These are phyloP conservation scores for Lodderomyces theae DNA, from an alignment of 1,139 yeast genomes.

Conservation along the genomic window DNA sequence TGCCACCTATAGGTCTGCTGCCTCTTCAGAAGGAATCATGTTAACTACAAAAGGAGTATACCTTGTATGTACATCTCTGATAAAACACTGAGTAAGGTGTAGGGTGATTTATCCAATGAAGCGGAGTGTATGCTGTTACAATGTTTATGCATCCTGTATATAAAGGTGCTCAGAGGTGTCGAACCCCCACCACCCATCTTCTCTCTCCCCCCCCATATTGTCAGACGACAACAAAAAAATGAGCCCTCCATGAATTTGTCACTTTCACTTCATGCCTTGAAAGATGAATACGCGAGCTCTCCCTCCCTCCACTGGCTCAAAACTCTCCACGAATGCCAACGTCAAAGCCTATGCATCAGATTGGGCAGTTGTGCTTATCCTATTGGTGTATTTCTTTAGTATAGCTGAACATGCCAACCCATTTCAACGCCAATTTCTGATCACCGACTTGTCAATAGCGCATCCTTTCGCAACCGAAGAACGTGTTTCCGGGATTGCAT, in stretches of 20 bases:
- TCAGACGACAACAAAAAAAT: background rate
- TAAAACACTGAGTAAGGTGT: too few relatives aligned
- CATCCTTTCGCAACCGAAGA: constrained; percentile 44
- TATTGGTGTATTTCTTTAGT: constrained; percentile 29
- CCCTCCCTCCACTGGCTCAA: background rate
- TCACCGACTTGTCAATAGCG: constrained; percentile 32
- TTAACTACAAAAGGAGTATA: too few relatives aligned
- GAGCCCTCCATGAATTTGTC: background rate
- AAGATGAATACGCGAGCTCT: background rate
- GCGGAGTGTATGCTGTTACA: too few relatives aligned
- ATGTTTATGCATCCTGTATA: too few relatives aligned
- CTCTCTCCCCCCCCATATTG: too few relatives aligned
- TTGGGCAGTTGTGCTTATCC: constrained; percentile 27
- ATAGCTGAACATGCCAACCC: constrained; percentile 37
- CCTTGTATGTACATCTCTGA: too few relatives aligned
- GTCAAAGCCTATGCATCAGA: constrained; percentile 25
- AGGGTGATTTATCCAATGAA: too few relatives aligned
- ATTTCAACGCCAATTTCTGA: constrained; percentile 31
- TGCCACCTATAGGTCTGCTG: too few relatives aligned
- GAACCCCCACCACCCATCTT: too few relatives aligned
- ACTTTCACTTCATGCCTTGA: background rate
- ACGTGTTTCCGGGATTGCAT: constrained; percentile 29
- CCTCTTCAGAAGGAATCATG: too few relatives aligned
- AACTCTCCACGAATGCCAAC: background rate
- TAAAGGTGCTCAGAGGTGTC: too few relatives aligned